Percentiles rank a stretch among this genome's conserved stretches.
Evolutionary conservation across 2,329 filamentous ascomycete genomes (phyloP).

Genomic region (Sclerotinia trifoliorum): DNA sequence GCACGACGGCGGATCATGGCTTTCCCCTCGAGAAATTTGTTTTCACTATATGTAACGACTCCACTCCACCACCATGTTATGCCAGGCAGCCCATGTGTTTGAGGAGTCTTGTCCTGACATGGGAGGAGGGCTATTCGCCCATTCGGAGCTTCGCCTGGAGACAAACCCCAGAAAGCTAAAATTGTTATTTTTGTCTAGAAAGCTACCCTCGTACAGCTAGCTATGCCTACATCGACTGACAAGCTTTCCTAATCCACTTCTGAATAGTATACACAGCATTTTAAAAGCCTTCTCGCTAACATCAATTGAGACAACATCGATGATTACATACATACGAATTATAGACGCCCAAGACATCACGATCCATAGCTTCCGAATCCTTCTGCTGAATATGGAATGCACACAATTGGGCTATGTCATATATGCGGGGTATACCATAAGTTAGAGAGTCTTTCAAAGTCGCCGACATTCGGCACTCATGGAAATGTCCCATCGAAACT

Average conservation of each 20-base stretch:
- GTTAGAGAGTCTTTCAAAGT: neutral
- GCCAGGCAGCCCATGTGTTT: neutral
- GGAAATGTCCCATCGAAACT: neutral
- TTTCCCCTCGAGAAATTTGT: conserved; percentile 8
- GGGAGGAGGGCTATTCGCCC: neutral
- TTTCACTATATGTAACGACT: conserved; percentile 5
- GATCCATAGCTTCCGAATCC: neutral
- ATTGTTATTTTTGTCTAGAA: neutral
- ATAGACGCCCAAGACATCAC: no score
- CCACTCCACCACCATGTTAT: neutral
- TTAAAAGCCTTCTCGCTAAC: neutral
- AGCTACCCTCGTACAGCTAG: neutral
- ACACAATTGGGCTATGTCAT: neutral
- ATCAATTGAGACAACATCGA: neutral
- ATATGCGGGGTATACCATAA: neutral
- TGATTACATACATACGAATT: neutral
- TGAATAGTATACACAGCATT: neutral
- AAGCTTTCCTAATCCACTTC: neutral
- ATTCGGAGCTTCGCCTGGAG: neutral
- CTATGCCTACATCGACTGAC: neutral
- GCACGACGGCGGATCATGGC: neutral
- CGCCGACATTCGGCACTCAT: no score
- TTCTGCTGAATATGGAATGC: neutral
- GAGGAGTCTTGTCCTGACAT: conserved; percentile 3
- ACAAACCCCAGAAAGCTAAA: neutral